Evolutionary conservation across 2,329 filamentous ascomycete species (phyloP), one percentile per base, ranked within the genome.

Genomic region (Basipetospora chlamydospora): DNA sequence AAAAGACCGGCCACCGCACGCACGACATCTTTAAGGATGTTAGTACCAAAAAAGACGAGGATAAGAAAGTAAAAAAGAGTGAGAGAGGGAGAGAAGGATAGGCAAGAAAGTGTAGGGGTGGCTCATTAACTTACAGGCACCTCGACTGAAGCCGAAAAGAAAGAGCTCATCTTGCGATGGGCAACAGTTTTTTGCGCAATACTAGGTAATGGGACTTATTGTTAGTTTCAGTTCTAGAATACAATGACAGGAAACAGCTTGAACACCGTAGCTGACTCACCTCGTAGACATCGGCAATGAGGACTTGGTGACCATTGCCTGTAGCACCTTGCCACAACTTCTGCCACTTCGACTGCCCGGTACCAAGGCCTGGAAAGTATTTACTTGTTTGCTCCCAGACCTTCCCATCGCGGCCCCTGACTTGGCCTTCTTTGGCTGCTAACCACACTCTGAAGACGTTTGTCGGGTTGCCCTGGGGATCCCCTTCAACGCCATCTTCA

Each of bases 111-210:
- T 16, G 11, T 5, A 9, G 5, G 16, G 9, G 13, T 6, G 15
- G 18, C 15, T 0, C 1, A 5, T 15, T 10, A 12, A 4, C 40
- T 22, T 38, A 44, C 46, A 61, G 2, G 57, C 57, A 12, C 59
- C 59, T 29, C 56, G 50, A 22, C 55, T 55, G 41, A 57, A 57
- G 8, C 57, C 59, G 28, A 54, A 61, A 6, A 63, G 41, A 46
- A 54, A 61, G 2, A 61, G 40, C 39, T 63, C 57, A 40, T 60
- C 55, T 35, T 49, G 10, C 34, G 43, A 37, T 25, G 35, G 38
- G 17, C 11, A 33, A 11, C 42, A 36, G 16, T 40, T n/a, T 7
- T 15, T 13, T 6, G 35, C 42, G 10, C 34, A 41, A 12, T 41
- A 39, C 40, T 43, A 17, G 2, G 3, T 28, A 13, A 12, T 4